Conservation (phyloP, 768 basidiomycete species). For the Trichaptum fuscoviolaceum region DNA sequence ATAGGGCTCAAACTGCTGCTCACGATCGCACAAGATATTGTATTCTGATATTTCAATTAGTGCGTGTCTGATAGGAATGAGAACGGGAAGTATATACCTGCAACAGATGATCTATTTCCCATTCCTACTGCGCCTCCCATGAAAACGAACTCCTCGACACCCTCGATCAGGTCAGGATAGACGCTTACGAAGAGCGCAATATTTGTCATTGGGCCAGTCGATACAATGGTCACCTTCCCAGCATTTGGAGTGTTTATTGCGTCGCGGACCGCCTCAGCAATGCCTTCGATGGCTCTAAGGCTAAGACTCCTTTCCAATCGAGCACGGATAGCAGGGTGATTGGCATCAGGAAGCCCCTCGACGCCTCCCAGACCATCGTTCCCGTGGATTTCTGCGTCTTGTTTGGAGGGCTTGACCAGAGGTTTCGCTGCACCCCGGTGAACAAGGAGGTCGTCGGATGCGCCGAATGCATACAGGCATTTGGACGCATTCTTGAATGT, state of each 20-base stretch:
- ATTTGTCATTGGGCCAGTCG: slow-evolving; percentile 85
- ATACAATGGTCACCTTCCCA: slow-evolving; percentile 60
- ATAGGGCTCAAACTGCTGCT: slow-evolving; percentile 19
- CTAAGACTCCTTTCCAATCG: slow-evolving; percentile 34
- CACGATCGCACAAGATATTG: slow-evolving; percentile 80
- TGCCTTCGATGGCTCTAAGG: slow-evolving; percentile 53
- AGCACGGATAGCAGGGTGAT: slow-evolving; percentile 43
- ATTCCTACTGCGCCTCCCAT: slow-evolving; percentile 91
- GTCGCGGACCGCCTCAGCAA: slow-evolving; percentile 48
- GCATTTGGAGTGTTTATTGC: slow-evolving; percentile 58
- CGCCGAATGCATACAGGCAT: slow-evolving; percentile 72
- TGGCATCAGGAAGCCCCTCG: slow-evolving; percentile 57
- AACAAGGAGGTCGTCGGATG: slow-evolving; percentile 49
- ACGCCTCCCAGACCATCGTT: slow-evolving; percentile 80
- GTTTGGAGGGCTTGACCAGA: slow-evolving; percentile 52
- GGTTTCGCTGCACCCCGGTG: slow-evolving; percentile 69
- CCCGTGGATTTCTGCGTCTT: slow-evolving; percentile 80
- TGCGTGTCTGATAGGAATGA: slow-evolving; percentile 1
- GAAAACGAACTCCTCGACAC: slow-evolving; percentile 68
- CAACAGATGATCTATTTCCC: slow-evolving; percentile 75
- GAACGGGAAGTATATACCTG: slow-evolving; percentile 34
- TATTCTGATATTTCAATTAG: slow-evolving; percentile 43
- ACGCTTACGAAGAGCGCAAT: slow-evolving; percentile 60
- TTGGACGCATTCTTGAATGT: slow-evolving; percentile 72
- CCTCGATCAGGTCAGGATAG: slow-evolving; percentile 45